Evolutionary conservation across 345 rosid species (phyloP), one percentile per base, ranked within the genome.

Genomic region (Salix brachista): DNA sequence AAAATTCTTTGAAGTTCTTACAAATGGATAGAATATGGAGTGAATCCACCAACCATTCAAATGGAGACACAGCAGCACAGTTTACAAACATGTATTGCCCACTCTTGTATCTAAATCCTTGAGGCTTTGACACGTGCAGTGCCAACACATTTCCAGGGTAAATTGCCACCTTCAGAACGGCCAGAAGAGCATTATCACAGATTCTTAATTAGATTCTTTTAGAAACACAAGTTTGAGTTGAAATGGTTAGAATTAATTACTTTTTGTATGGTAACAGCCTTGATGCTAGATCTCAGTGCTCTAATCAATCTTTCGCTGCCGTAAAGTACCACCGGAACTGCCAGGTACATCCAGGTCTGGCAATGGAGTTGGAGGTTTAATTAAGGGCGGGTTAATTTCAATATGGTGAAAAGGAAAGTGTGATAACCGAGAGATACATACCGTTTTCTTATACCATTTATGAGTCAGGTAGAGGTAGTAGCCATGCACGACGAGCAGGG

Each of bases 331-430:
- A 91, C 69, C 4, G 97, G 97, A 81, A 82, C 82, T 6, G 86
- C 85, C 86, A 93, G 65, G 80, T 91, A 91, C 94, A 93, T 91
- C 97, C 96, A 93, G 0, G 96, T 92, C 97, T 92, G 75, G 48
- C 58, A 71, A 37, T 52, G 46, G 42, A 73, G 65, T 30, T 21
- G 5, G 41, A 19, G 71, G 71, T 36, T 52, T 11, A 36, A 68
- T 52, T 5, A 36, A 68, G 3, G 46, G 3, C 12, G 25, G 41
- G 41, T 36, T 70, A 18, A 1, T 50, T 28, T 50, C 14, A 48
- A 4, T 30, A 32, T 52, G 11, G 58, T 37, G 42, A 1, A 72
- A 3, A 30, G 12, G 1, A 34, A 65, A 23, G 7, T 7, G 46
- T 25, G 21, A 25, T 13, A 21, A 30, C 41, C 14, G 26, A 25